A percentile compares a stretch with the other conserved stretches of the same genome.
Conservation (phyloP, 202 grass and related monocot species). For the Saccharum hybrid region DNA sequence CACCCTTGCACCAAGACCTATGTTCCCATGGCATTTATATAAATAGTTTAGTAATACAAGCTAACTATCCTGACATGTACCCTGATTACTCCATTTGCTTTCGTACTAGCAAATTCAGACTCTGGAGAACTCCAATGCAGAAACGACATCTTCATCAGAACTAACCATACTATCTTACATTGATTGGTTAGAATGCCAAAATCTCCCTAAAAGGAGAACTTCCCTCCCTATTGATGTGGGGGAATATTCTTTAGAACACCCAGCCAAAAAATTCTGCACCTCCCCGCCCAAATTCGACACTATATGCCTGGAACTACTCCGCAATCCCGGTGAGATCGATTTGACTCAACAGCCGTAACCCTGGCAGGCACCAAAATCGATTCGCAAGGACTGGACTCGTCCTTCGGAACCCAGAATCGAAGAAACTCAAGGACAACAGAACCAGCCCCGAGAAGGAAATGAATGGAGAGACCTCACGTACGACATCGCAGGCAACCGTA, state of each 20-base stretch:
- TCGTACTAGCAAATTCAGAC: not conserved
- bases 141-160: not conserved
- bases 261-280: not conserved
- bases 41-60: not conserved
- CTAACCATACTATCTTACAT: not conserved
- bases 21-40: not conserved
- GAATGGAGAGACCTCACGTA: not conserved
- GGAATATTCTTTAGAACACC: not conserved
- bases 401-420: not conserved
- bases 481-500: too few relatives aligned
- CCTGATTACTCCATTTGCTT: not conserved
- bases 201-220: not conserved
- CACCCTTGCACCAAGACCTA: not conserved
- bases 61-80: not conserved
- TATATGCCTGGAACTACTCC: not conserved
- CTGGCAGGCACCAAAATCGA: not conserved
- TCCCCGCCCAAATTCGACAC: not conserved
- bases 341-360: not conserved
- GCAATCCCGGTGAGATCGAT: slow-evolving; percentile 13
- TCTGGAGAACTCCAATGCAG: not conserved
- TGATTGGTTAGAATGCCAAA: not conserved
- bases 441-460: not conserved
- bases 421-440: not conserved
- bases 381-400: not conserved
- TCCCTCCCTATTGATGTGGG: not conserved